phyloP scores from a whole-genome alignment of 805 yeast species.

The Groenewaldozyma salmanticensis region DNA sequence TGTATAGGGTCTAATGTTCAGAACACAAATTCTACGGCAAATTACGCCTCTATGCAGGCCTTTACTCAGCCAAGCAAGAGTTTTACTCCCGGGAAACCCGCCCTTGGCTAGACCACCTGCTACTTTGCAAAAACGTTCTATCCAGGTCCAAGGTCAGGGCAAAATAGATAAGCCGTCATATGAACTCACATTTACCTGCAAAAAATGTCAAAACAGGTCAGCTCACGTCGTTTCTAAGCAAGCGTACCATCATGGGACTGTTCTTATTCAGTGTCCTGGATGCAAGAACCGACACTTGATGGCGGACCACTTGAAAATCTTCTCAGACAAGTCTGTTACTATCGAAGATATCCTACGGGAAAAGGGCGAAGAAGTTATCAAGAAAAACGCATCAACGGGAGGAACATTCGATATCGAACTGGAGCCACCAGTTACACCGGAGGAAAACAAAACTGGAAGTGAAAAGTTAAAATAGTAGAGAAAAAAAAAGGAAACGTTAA shows the following conservation, averaged over 20 bases:
- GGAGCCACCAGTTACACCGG: not conserved
- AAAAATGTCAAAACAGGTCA: constrained; percentile 72
- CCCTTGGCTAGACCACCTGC: no score
- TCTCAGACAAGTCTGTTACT: constrained; percentile 68
- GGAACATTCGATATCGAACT: not conserved
- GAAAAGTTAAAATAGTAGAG: not conserved
- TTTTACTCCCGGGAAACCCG: no score
- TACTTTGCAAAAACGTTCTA: no score
- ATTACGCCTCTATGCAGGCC: no score
- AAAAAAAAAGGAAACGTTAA: not conserved
- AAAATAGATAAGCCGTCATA: constrained; percentile 47
- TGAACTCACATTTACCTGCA: constrained; percentile 89
- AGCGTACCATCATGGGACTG: constrained; percentile 80
- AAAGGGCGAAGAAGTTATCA: constrained; percentile 66
- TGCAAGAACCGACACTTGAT: constrained; percentile 82
- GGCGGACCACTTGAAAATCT: constrained; percentile 79
- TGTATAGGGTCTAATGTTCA: no score
- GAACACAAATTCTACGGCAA: no score
- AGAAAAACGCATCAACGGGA: constrained; percentile 12
- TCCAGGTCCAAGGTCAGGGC: not conserved
- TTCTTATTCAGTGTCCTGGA: constrained; percentile 83
- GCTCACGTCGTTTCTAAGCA: constrained; percentile 89
- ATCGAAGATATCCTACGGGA: constrained; percentile 67
- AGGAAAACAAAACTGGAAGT: not conserved
- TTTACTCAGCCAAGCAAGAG: no score